Evolutionary conservation across 2,329 filamentous ascomycete genomes (phyloP).

Genomic region (Talaromyces amestolkiae): DNA sequence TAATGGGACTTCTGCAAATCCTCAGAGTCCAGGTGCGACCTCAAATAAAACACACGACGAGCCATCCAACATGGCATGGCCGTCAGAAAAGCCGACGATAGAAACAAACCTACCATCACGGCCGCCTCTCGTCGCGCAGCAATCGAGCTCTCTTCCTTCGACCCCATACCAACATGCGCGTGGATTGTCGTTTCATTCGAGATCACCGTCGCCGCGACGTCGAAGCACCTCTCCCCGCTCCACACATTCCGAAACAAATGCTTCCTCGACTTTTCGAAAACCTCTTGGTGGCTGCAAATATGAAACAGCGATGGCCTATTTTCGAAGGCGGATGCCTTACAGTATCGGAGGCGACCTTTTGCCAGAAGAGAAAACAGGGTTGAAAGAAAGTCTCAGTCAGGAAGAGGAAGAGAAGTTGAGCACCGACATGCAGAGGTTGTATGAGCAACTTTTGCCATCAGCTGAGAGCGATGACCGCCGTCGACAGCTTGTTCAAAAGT

Average conservation of each 20-base stretch:
- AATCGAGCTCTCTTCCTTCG: constrained; percentile 88
- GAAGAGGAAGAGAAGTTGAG: constrained; percentile 74
- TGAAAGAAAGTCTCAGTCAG: constrained; percentile 67
- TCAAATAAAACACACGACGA: constrained; percentile 43
- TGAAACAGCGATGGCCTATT: constrained; percentile 80
- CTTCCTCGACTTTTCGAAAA: constrained; percentile 66
- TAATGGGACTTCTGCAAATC: constrained; percentile 43
- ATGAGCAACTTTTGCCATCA: constrained; percentile 79
- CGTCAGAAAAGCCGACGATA: constrained; percentile 29
- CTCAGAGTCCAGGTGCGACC: constrained; percentile 40
- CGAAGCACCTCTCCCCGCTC: constrained; percentile 83
- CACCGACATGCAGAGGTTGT: constrained; percentile 80
- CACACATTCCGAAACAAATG: constrained; percentile 83
- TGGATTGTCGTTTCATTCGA: constrained; percentile 75
- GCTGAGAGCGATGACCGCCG: constrained; percentile 73
- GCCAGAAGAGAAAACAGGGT: constrained; percentile 64
- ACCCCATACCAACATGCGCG: constrained; percentile 87
- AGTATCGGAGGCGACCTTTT: constrained; percentile 78
- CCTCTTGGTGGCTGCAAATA: constrained; percentile 74
- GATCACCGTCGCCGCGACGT: constrained; percentile 74
- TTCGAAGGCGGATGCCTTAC: constrained; percentile 86
- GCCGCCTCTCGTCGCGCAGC: constrained; percentile 56
- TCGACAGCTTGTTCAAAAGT: constrained; percentile 73
- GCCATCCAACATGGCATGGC: constrained; percentile 43
- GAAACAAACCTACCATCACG: constrained; percentile 41